phyloP scores from a whole-genome alignment of 495 filamentous ascomycete species.

The Astrothelium subdiscretum region DNA sequence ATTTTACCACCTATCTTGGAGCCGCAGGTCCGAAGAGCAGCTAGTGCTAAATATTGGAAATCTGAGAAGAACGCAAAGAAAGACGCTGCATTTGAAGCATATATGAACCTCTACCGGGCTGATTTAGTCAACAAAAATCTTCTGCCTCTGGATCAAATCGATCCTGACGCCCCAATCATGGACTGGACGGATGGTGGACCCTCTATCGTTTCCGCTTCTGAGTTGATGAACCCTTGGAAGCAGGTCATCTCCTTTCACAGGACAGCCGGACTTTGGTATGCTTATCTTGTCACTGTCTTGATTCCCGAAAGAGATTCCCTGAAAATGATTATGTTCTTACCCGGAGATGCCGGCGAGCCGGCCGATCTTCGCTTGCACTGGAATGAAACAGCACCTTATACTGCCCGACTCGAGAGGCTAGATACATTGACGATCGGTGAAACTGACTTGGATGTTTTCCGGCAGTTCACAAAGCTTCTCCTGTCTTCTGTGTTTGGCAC shows the following conservation, averaged over 20 bases:
- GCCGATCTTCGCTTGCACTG: slow-evolving; percentile 33
- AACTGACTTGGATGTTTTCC: slow-evolving; percentile 4
- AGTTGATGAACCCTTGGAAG: slow-evolving; percentile 1
- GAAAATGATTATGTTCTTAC: slow-evolving; percentile 30
- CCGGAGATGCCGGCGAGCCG: slow-evolving; percentile 22
- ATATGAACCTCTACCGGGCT: slow-evolving; percentile 53
- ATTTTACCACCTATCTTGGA: slow-evolving; percentile 62
- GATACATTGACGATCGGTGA: neutral
- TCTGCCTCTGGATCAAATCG: slow-evolving; percentile 44
- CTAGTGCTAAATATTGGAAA: slow-evolving; percentile 46
- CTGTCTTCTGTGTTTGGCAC: slow-evolving; percentile 25
- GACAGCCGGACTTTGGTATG: neutral
- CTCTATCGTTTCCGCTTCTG: neutral
- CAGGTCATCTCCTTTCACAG: slow-evolving; percentile 25
- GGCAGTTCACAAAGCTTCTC: slow-evolving; percentile 22
- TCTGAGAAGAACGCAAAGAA: slow-evolving; percentile 66
- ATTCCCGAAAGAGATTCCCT: neutral
- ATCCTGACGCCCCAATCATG: neutral
- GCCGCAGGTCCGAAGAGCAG: slow-evolving; percentile 43
- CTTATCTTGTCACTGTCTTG: neutral
- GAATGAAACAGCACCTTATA: slow-evolving; percentile 27
- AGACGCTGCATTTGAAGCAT: slow-evolving; percentile 79
- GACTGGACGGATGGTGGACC: neutral
- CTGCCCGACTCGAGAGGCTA: slow-evolving; percentile 3
- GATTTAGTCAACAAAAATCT: slow-evolving; percentile 71